phyloP scores from a whole-genome alignment of 768 basidiomycete species.

The Naganishia antarctica region DNA sequence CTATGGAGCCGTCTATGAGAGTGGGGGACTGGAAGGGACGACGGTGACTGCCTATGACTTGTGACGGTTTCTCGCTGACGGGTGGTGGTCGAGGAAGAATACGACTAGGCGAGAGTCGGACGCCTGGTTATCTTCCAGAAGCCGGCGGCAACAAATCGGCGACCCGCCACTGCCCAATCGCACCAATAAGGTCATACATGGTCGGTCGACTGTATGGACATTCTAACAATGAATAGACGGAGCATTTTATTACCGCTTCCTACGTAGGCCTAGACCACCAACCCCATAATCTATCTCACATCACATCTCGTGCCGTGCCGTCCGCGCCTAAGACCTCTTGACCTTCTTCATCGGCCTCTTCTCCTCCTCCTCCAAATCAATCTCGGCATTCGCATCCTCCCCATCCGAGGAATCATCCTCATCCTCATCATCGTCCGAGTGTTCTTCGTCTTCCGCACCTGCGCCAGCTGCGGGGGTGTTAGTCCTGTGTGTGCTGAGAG shows the following conservation, averaged over 20 bases:
- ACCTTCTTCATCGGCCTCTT: slow-evolving; percentile 17
- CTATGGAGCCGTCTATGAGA: not conserved
- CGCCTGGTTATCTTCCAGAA: not conserved
- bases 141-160: no score
- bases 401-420: not conserved
- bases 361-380: slow-evolving; percentile 20
- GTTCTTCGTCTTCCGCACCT: not conserved
- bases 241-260: no score
- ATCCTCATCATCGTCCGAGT: not conserved
- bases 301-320: no score
- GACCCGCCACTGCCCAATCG: not conserved
- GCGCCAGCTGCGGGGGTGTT: slow-evolving; percentile 5
- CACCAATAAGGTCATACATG: no score
- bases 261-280: no score
- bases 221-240: no score
- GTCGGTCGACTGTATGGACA: no score
- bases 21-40: not conserved
- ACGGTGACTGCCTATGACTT: slow-evolving; percentile 4
- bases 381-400: slow-evolving; percentile 8
- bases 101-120: not conserved
- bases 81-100: no score
- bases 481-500: no score
- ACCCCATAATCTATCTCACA: no score
- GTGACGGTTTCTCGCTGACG: no score
- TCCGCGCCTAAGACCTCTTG: slow-evolving; percentile 14